phyloP scores from a whole-genome alignment of 495 filamentous ascomycete genomes.

The Neurospora sp. region DNA sequence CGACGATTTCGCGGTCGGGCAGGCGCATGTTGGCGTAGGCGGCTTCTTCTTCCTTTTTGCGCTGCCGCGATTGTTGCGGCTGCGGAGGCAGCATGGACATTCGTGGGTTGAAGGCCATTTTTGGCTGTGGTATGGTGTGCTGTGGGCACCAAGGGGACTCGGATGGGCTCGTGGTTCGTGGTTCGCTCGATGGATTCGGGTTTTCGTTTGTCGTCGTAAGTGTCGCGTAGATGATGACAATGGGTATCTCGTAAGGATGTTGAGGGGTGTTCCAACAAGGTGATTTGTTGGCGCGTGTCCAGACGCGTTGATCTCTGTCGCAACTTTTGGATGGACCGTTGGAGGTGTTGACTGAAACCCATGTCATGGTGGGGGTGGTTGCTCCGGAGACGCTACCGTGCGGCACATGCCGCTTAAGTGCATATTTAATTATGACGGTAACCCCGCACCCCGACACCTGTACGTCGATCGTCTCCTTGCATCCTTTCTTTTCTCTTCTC shows the following conservation, averaged over 20 bases:
- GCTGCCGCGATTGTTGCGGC: conserved; percentile 50
- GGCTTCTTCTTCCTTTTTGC: conserved; percentile 68
- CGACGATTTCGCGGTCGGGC: conserved; percentile 80
- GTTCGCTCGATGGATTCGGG: background rate
- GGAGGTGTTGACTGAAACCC: background rate
- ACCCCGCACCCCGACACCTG: background rate
- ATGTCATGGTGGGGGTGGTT: background rate
- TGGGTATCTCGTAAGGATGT: background rate
- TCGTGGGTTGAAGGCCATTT: conserved; percentile 64
- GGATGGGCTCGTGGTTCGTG: background rate
- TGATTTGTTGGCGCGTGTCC: background rate
- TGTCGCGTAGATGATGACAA: background rate
- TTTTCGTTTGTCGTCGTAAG: background rate
- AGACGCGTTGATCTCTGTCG: background rate
- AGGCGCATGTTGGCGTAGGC: conserved; percentile 79
- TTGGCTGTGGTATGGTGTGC: background rate
- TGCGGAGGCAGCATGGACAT: conserved; percentile 56
- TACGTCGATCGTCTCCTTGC: background rate
- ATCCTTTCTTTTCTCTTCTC: background rate
- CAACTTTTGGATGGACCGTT: background rate
- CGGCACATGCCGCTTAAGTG: background rate
- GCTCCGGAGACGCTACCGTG: background rate
- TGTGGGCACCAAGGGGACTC: no score
- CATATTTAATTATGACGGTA: background rate
- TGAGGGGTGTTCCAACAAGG: background rate